phyloP scores from a whole-genome alignment of 2,329 filamentous ascomycete genomes.

The Xylariomycetidae sp. region DNA sequence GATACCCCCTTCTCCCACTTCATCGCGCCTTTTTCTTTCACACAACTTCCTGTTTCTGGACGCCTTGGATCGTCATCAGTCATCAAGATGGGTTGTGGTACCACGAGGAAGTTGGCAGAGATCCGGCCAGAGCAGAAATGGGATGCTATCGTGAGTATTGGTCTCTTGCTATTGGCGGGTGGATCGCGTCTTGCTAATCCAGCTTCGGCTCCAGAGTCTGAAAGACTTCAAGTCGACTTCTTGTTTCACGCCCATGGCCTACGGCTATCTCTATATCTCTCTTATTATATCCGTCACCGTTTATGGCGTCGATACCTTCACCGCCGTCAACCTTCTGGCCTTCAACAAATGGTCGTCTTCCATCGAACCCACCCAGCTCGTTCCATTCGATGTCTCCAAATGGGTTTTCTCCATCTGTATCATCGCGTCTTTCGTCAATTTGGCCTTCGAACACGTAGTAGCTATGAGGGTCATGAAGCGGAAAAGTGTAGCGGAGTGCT shows the following conservation, averaged over 20 bases:
- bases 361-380: conserved; percentile 64
- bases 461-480: conserved; percentile 77
- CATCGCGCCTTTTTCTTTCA: conserved; percentile 7
- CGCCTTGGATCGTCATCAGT: conserved; percentile 1
- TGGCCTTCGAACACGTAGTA: conserved; percentile 73
- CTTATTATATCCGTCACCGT: conserved; percentile 75
- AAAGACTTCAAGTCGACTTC: conserved; percentile 80
- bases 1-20: not conserved
- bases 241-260: conserved; percentile 73
- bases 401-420: conserved; percentile 96
- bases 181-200: conserved; percentile 6
- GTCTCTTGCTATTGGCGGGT: conserved; percentile 2
- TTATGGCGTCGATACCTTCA: conserved; percentile 88
- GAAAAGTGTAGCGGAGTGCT: conserved; percentile 85
- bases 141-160: conserved; percentile 75
- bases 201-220: conserved; percentile 33
- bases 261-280: conserved; percentile 79
- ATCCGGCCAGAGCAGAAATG: conserved; percentile 84
- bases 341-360: conserved; percentile 87
- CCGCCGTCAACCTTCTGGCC: conserved; percentile 81
- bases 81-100: conserved; percentile 60
- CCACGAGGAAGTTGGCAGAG: conserved; percentile 55
- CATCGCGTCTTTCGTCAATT: conserved; percentile 80
- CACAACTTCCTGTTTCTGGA: conserved; percentile 4
- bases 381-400: conserved; percentile 74